These are phyloP conservation scores for Echria macrotheca DNA, from an alignment of 495 filamentous ascomycete species.

Conservation along the genomic window DNA sequence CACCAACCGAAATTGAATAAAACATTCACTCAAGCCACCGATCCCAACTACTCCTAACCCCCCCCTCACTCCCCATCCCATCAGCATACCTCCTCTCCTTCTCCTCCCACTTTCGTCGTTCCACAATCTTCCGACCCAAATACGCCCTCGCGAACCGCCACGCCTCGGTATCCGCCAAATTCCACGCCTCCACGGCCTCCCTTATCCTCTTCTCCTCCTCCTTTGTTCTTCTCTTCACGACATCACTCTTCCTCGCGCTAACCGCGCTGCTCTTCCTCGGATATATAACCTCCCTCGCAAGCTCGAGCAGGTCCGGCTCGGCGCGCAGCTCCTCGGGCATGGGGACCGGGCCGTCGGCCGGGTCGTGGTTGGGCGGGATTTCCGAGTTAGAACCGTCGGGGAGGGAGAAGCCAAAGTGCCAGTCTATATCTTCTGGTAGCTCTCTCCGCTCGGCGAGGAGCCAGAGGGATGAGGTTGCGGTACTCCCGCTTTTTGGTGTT, in stretches of 20 bases:
- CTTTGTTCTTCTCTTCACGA: slow-evolving; percentile 23
- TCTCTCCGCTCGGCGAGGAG: slow-evolving; percentile 69
- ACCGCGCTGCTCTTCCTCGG: no score
- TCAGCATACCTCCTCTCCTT: slow-evolving; percentile 61
- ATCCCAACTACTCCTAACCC: slow-evolving; percentile 20
- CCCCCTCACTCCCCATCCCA: slow-evolving; percentile 38
- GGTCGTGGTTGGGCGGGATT: slow-evolving; percentile 27
- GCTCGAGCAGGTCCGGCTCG: slow-evolving; percentile 60
- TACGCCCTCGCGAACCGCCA: slow-evolving; percentile 87
- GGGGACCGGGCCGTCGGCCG: slow-evolving; percentile 42
- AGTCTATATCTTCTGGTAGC: slow-evolving; percentile 66
- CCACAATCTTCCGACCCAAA: slow-evolving; percentile 50
- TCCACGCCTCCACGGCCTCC: slow-evolving; percentile 81
- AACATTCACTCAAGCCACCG: slow-evolving; percentile 19
- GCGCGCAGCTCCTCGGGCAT: slow-evolving; percentile 42
- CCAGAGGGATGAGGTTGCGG: slow-evolving; percentile 62
- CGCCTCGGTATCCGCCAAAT: slow-evolving; percentile 83
- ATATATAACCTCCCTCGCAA: slow-evolving; percentile 51
- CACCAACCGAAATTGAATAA: no score
- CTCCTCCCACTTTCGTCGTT: slow-evolving; percentile 64
- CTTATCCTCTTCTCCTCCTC: slow-evolving; percentile 38
- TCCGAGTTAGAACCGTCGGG: slow-evolving; percentile 46
- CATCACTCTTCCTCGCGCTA: slow-evolving; percentile 31
- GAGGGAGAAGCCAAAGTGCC: slow-evolving; percentile 82
- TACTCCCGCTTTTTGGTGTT: no score